Conservation (phyloP, 352 stramenopile genomes). For the Globisporangium megalacanthum region DNA sequence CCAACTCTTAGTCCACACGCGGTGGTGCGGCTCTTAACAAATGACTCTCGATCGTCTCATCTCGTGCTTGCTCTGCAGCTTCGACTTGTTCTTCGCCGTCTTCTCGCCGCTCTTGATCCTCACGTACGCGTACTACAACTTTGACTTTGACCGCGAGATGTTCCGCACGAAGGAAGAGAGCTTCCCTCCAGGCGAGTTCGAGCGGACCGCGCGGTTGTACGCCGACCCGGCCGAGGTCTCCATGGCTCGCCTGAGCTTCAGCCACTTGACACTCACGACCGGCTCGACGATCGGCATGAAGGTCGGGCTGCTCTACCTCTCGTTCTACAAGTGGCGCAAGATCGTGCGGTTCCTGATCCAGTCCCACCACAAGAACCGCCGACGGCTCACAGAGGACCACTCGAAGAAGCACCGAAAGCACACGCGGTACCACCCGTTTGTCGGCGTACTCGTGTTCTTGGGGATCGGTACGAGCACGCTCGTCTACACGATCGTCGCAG, state of each 20-base stretch:
- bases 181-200: slow-evolving; percentile 24
- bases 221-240: slow-evolving; percentile 36
- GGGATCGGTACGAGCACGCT: slow-evolving; percentile 7
- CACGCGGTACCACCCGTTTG: slow-evolving; percentile 9
- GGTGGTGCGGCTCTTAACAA: no score
- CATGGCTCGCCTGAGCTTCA: slow-evolving; percentile 37
- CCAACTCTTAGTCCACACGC: neutral
- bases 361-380: slow-evolving; percentile 7
- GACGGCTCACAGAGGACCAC: slow-evolving; percentile 7
- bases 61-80: slow-evolving; percentile 16
- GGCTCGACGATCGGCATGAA: slow-evolving; percentile 14
- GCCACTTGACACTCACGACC: slow-evolving; percentile 35
- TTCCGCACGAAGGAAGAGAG: slow-evolving; percentile 29
- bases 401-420: slow-evolving; percentile 9
- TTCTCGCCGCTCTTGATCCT: slow-evolving; percentile 42
- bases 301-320: slow-evolving; percentile 14
- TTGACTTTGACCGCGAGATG: slow-evolving; percentile 30
- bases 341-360: slow-evolving; percentile 16
- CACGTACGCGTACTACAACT: slow-evolving; percentile 32
- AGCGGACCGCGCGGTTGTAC: slow-evolving; percentile 35
- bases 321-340: slow-evolving; percentile 21
- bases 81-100: slow-evolving; percentile 60
- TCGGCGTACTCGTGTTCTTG: slow-evolving; percentile 12
- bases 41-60: neutral
- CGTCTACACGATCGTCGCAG: slow-evolving; percentile 12